Evolutionary conservation across 306 rosid genomes (phyloP), one percentile per base, ranked within the genome.

Genomic region (Coriaria nepalensis): DNA sequence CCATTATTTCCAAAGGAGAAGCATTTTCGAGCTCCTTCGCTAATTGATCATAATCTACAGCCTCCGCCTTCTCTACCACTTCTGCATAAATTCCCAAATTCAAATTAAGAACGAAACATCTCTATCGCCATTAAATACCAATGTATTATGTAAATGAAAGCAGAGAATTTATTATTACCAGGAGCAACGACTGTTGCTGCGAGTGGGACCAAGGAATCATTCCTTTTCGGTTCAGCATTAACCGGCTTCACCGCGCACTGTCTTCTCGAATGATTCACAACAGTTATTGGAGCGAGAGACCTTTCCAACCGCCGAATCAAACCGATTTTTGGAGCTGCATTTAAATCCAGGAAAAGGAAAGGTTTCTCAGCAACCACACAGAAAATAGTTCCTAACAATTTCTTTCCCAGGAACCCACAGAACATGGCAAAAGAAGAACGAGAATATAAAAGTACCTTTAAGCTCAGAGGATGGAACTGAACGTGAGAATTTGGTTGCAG

Each of bases 1-100:
- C 87, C 65, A 87, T 87, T 11, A 87, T 71, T 62, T 77, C 67
- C 58, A 82, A 82, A 54, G 96, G 96, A 7, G 92, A 87, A 64
- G 94, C 92, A 67, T 63, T 75, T 41, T 51, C 71, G 13, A 87
- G 92, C 35, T 60, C 69, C 41, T 37, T 40, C 0, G 87, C 87
- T 61, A 82, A 71, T 43, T 54, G 61, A 14, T 55, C 70, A 50
- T 10, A 60, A 59, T 87, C 70, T 37, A 65, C 77, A 2, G 32
- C 56, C 64, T 77, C 87, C 5, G 46, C 73, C 46, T 69, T 64
- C 61, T 77, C 87, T 10, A 2, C 64, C 35, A 68, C 74, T 77
- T 81, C 95, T 85, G 79, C 71, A 67, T 57, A 57, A 40, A 29
- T 3, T 52, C 35, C 50, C 13, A n/a, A 13, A 33, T 53, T 38